A percentile compares a stretch with the other conserved stretches of the same genome.
Evolutionary conservation across 495 filamentous ascomycete genomes (phyloP).

Genomic region (Penicillium flavigenum): DNA sequence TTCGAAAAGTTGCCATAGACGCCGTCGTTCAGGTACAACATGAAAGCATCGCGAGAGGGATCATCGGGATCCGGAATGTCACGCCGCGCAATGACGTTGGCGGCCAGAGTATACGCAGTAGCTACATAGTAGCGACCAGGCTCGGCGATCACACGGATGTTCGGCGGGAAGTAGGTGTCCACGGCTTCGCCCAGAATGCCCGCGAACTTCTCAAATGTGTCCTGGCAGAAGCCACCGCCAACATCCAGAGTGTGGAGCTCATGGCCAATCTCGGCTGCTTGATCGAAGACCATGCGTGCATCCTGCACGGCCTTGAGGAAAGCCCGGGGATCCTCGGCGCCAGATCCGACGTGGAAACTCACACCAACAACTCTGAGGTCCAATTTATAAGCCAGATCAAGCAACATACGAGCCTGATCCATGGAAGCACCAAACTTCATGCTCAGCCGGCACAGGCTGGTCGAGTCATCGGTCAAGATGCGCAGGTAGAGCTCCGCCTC

Average conservation of each 20-base stretch:
- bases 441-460: conserved; percentile 88
- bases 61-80: conserved; percentile 65
- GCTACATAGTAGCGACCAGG: conserved; percentile 95
- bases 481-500: conserved; percentile 88
- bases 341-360: conserved; percentile 97
- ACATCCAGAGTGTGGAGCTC: conserved; percentile 87
- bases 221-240: conserved; percentile 85
- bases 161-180: conserved; percentile 81
- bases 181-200: conserved; percentile 74
- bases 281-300: conserved; percentile 85
- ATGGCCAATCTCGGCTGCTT: conserved; percentile 74
- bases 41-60: conserved; percentile 67
- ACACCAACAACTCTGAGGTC: conserved; percentile 94
- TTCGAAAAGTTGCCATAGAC: conserved; percentile 97
- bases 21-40: conserved; percentile 96
- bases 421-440: conserved; percentile 94
- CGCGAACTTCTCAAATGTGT: conserved; percentile 90
- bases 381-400: conserved; percentile 79
- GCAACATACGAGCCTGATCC: conserved; percentile 72
- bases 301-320: conserved; percentile 90
- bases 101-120: conserved; percentile 87
- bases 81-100: conserved; percentile 93
- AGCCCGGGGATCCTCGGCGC: conserved; percentile 83
- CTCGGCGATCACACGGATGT: conserved; percentile 89
- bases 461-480: conserved; percentile 94